Conservation (phyloP, 441 rosid species). For the Gossypium davidsonii region DNA sequence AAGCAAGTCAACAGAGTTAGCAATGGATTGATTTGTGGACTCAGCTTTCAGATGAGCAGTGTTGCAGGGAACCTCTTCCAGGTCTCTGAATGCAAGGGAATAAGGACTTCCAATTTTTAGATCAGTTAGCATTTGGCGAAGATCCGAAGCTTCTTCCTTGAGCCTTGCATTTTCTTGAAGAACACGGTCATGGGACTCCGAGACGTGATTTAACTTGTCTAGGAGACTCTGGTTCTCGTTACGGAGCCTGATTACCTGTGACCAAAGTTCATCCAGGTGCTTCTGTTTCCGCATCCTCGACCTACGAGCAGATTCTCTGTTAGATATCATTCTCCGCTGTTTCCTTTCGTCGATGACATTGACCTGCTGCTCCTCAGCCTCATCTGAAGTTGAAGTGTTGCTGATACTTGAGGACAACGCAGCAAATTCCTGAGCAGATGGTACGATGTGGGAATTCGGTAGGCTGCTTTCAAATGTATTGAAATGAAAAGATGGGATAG, state of each 20-base stretch:
- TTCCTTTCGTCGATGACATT: slow-evolving; percentile 61
- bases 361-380: slow-evolving; percentile 62
- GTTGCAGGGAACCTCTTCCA: slow-evolving; percentile 41
- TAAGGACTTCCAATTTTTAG: slow-evolving; percentile 46
- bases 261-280: slow-evolving; percentile 74
- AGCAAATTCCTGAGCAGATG: slow-evolving; percentile 29
- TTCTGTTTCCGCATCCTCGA: slow-evolving; percentile 76
- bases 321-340: slow-evolving; percentile 66
- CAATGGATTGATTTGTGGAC: slow-evolving; percentile 33
- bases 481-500: slow-evolving; percentile 39
- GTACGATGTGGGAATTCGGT: slow-evolving; percentile 29
- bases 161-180: slow-evolving; percentile 65
- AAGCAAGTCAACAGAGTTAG: slow-evolving; percentile 40
- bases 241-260: slow-evolving; percentile 56
- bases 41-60: slow-evolving; percentile 40
- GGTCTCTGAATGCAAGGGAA: slow-evolving; percentile 33
- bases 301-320: slow-evolving; percentile 70
- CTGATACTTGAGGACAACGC: slow-evolving; percentile 36
- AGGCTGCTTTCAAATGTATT: slow-evolving; percentile 32
- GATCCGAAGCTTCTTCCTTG: slow-evolving; percentile 75
- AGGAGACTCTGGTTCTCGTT: slow-evolving; percentile 56
- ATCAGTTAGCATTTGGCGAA: slow-evolving; percentile 55
- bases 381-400: slow-evolving; percentile 80
- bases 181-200: slow-evolving; percentile 53
- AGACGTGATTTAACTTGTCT: slow-evolving; percentile 54